phyloP scores from a whole-genome alignment of 164 flowering plant species.

The Protea cynaroides region DNA sequence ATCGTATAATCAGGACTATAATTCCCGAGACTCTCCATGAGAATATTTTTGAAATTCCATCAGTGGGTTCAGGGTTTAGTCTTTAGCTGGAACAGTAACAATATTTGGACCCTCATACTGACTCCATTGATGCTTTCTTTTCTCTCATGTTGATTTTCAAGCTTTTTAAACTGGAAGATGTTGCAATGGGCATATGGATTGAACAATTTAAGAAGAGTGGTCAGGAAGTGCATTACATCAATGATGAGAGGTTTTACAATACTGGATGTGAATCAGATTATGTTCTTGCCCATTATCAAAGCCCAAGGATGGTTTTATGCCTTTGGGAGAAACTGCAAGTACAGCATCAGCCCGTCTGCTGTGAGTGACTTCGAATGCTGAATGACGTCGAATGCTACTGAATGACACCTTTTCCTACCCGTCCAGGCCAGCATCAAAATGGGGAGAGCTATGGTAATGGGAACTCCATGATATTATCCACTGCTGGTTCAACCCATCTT shows the following conservation, averaged over 20 bases:
- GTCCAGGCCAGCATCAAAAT: too few species aligned
- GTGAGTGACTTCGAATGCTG: constrained; percentile 33
- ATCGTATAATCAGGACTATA: too few species aligned
- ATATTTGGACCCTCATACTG: too few species aligned
- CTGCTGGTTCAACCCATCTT: neutral
- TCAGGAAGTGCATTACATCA: constrained; percentile 46
- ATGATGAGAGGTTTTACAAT: constrained; percentile 61
- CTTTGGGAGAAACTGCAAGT: constrained; percentile 84
- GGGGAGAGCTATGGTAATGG: neutral
- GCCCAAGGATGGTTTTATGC: constrained; percentile 73
- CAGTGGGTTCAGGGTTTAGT: too few species aligned
- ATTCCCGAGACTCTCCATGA: too few species aligned
- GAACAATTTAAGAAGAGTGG: constrained; percentile 50
- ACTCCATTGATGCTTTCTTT: neutral
- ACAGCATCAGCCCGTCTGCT: constrained; percentile 56
- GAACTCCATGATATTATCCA: neutral
- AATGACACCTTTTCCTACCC: neutral
- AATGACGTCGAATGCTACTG: too few species aligned
- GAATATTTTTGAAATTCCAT: too few species aligned
- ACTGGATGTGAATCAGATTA: constrained; percentile 75
- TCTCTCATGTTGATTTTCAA: constrained; percentile 19
- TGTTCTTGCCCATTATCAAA: constrained; percentile 83
- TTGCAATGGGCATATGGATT: constrained; percentile 95
- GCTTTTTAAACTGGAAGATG: constrained; percentile 93
- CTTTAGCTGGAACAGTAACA: too few species aligned